Percentiles rank a stretch among this genome's conserved stretches.
These are phyloP conservation scores for Mortierella sp. DNA, from an alignment of 371 early-diverging fungal genomes.

Conservation along the genomic window DNA sequence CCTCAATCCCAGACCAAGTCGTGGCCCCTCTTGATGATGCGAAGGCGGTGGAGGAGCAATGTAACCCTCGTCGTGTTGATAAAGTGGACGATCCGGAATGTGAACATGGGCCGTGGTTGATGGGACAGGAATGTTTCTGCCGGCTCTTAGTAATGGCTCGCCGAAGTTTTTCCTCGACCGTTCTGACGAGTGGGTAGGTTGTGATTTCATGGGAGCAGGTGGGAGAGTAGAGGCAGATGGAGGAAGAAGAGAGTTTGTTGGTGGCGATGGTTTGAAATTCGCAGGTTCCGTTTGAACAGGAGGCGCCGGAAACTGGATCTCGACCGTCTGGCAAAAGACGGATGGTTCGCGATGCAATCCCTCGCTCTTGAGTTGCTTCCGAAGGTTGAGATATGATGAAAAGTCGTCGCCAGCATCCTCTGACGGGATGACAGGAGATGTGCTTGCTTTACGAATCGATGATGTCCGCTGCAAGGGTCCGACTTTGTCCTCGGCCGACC, in stretches of 20 bases:
- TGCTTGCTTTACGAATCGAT: constrained; percentile 28
- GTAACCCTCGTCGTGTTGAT: constrained; percentile 4
- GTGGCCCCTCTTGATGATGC: background rate
- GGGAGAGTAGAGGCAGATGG: background rate
- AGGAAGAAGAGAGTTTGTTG: background rate
- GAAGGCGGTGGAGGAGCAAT: background rate
- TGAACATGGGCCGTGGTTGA: constrained; percentile 22
- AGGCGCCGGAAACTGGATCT: constrained; percentile 48
- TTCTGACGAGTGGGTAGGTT: constrained; percentile 3
- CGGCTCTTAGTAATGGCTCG: constrained; percentile 9
- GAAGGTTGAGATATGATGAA: constrained; percentile 17
- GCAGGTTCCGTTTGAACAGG: background rate
- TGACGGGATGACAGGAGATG: constrained; percentile 27
- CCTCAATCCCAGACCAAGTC: constrained; percentile 11
- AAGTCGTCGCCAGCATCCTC: constrained; percentile 17
- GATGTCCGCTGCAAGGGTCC: constrained; percentile 5
- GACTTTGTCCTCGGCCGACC: constrained; percentile 4
- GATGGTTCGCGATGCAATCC: constrained; percentile 47
- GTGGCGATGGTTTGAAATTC: constrained; percentile 17
- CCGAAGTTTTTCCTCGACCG: constrained; percentile 11
- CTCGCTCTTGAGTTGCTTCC: constrained; percentile 42
- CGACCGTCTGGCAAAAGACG: constrained; percentile 47
- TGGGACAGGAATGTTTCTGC: background rate
- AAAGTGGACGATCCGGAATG: constrained; percentile 16
- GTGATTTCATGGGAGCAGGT: background rate